These are phyloP conservation scores for Yamadazyma tumulicola DNA, from an alignment of 805 yeast species.

Conservation along the genomic window DNA sequence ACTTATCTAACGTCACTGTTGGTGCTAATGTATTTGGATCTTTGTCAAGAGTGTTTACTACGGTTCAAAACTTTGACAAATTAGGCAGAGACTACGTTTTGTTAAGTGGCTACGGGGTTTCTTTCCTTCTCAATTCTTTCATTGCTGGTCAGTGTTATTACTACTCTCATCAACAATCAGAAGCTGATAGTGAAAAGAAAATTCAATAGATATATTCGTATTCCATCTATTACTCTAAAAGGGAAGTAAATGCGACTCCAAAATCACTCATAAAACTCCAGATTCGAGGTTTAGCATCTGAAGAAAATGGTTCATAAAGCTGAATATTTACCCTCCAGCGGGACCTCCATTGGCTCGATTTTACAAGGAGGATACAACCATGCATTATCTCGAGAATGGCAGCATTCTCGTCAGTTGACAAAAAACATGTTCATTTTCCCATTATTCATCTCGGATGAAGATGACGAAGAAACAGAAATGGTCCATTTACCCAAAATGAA, in stretches of 20 bases:
- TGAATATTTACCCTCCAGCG: conserved; percentile 56
- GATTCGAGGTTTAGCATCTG: too few relatives aligned
- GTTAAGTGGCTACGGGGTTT: conserved; percentile 36
- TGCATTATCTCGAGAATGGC: conserved; percentile 89
- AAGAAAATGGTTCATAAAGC: conserved; percentile 57
- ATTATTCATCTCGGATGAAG: conserved; percentile 74
- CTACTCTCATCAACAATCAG: conserved; percentile 11
- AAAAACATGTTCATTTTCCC: conserved; percentile 94
- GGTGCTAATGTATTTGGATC: conserved; percentile 41
- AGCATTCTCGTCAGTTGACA: conserved; percentile 73
- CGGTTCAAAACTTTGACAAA: conserved; percentile 28
- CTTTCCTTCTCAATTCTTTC: conserved; percentile 31
- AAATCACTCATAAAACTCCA: too few relatives aligned
- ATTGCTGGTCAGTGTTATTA: conserved; percentile 33
- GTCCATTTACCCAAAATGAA: conserved; percentile 84
- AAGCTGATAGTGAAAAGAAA: conserved; percentile 10
- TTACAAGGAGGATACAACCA: conserved; percentile 94
- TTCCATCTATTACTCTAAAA: too few relatives aligned
- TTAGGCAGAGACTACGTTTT: conserved; percentile 30
- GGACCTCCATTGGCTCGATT: conserved; percentile 66
- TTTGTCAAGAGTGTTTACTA: conserved; percentile 37
- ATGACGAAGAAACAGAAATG: conserved; percentile 74
- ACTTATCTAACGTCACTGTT: conserved; percentile 36
- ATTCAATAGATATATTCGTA: neutral
- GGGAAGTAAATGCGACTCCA: neutral